A percentile compares a stretch with the other conserved stretches of the same genome.
These are phyloP conservation scores for Solanum chaucha DNA, from an alignment of 257 asterid genomes.

Conservation along the genomic window DNA sequence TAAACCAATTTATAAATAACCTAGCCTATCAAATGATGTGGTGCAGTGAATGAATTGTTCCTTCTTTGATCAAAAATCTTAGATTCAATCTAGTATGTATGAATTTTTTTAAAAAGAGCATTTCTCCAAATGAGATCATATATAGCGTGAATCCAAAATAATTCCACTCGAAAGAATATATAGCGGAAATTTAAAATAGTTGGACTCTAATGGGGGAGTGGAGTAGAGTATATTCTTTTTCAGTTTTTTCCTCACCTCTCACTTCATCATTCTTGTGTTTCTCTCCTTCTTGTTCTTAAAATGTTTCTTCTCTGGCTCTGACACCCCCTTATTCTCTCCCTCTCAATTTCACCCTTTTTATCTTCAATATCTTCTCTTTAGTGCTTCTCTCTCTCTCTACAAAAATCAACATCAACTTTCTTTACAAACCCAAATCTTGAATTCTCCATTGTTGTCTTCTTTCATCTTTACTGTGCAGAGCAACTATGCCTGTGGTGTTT, in stretches of 20 bases:
- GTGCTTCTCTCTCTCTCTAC: not conserved
- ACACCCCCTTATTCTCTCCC: not conserved
- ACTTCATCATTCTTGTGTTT: not conserved
- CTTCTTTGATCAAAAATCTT: too few species aligned
- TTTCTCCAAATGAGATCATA: too few species aligned
- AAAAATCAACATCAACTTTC: not conserved
- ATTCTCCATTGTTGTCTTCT: not conserved
- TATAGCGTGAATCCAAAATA: too few species aligned
- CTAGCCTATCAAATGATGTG: not conserved
- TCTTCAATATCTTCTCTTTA: not conserved
- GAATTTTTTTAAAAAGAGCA: too few species aligned
- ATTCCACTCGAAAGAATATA: rapidly evolving
- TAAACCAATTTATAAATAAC: not conserved
- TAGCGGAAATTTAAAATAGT: too few species aligned
- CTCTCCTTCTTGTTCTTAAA: not conserved
- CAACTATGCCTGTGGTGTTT: constrained; percentile 16
- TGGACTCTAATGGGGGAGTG: not conserved
- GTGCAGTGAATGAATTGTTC: not conserved
- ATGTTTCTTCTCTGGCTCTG: not conserved
- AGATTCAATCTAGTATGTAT: too few species aligned
- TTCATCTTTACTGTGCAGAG: not conserved
- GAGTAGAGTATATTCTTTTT: not conserved
- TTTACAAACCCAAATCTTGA: not conserved
- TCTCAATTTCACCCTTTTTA: not conserved
- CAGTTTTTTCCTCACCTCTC: not conserved